These are phyloP conservation scores for Mentha longifolia DNA, from an alignment of 257 asterid genomes.

Conservation along the genomic window DNA sequence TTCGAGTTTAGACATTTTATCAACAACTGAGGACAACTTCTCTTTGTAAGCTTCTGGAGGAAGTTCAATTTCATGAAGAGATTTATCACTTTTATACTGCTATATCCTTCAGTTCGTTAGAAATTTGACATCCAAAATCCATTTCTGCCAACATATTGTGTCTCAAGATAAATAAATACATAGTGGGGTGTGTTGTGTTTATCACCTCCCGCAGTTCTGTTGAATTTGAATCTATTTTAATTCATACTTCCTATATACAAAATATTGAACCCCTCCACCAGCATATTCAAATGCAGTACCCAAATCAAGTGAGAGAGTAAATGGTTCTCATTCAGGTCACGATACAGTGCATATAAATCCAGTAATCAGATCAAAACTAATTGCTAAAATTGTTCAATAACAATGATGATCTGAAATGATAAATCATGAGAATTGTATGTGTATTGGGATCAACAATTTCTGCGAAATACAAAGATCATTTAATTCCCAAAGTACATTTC, in stretches of 20 bases:
- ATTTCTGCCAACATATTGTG: too few relatives aligned
- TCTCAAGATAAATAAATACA: too few relatives aligned
- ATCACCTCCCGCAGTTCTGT: too few relatives aligned
- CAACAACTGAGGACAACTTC: neutral
- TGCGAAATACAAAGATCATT: neutral
- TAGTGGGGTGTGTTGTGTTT: too few relatives aligned
- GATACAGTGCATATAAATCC: neutral
- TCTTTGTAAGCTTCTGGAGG: neutral
- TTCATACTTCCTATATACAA: neutral
- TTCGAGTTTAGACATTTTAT: neutral
- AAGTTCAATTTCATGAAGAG: neutral
- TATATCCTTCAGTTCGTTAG: too few relatives aligned
- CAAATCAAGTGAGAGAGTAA: too few relatives aligned
- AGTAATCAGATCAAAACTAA: neutral
- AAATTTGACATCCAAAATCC: too few relatives aligned
- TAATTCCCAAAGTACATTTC: neutral
- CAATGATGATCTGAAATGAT: neutral
- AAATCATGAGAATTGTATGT: neutral
- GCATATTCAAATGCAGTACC: too few relatives aligned
- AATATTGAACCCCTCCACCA: too few relatives aligned
- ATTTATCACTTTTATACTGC: neutral
- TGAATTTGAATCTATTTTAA: too few relatives aligned
- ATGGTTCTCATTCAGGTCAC: too few relatives aligned
- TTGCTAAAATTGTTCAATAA: neutral
- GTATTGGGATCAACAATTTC: neutral